A percentile compares a stretch with the other conserved stretches of the same genome.
These are phyloP conservation scores for Spirogloea muscicola DNA, from an alignment of 139 green algal species.

Conservation along the genomic window DNA sequence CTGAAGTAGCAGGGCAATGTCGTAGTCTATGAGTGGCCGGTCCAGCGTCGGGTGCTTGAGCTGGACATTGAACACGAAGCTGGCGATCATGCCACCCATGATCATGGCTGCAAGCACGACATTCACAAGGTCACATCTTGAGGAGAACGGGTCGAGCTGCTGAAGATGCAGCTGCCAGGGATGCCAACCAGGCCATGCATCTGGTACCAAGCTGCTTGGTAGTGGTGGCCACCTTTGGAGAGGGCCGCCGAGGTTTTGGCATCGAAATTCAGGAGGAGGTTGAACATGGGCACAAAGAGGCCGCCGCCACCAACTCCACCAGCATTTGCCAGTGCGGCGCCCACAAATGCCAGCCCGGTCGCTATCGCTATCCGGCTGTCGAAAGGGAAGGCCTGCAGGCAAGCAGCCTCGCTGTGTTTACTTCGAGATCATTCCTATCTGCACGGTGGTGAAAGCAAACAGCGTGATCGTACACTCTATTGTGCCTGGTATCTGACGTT, in stretches of 20 bases:
- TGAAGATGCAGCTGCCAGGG: no score
- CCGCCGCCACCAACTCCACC: conserved; percentile 39
- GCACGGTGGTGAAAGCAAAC: no score
- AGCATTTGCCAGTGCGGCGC: conserved; percentile 32
- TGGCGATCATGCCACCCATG: conserved; percentile 20
- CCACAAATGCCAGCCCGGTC: conserved; percentile 15
- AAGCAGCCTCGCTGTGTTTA: no score
- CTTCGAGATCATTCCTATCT: no score
- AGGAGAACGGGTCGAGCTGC: no score
- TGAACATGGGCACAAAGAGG: conserved; percentile 45
- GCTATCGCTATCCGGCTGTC: conserved; percentile 9
- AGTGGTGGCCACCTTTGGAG: conserved; percentile 20
- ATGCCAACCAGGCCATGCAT: no score
- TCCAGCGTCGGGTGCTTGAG: not conserved
- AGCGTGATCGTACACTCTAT: no score
- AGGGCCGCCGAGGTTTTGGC: conserved; percentile 40
- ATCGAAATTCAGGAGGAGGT: conserved; percentile 28
- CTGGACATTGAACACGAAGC: conserved; percentile 2
- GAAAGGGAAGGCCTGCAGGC: no score
- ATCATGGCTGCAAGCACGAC: conserved; percentile 48
- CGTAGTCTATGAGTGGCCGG: not conserved
- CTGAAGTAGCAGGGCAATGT: not conserved
- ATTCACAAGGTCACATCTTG: no score
- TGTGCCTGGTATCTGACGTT: no score
- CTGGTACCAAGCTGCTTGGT: no score